Percentiles rank a stretch among this genome's conserved stretches.
Conservation (phyloP, 1,284 basidiomycete species). For the Athelia sp. region DNA sequence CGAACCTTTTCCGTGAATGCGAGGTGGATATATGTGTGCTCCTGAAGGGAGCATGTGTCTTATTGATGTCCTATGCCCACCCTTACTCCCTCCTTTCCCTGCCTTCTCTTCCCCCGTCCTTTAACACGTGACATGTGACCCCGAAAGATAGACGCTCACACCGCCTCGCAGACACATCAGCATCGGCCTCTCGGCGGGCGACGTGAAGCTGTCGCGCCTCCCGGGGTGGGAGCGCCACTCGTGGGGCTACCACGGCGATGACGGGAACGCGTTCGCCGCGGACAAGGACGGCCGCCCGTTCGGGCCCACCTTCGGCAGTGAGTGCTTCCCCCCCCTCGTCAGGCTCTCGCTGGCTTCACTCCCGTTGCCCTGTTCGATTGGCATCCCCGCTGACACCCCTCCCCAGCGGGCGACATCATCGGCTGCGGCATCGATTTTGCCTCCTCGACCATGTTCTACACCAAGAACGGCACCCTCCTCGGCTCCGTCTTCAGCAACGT, state of each 20-base stretch:
- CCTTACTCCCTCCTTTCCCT: too few species aligned
- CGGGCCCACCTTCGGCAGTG: conserved; percentile 73
- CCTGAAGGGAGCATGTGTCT: too few species aligned
- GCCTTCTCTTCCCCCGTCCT: conserved; percentile 8
- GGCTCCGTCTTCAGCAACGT: conserved; percentile 38
- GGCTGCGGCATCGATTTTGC: conserved; percentile 90
- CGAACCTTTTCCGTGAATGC: too few species aligned
- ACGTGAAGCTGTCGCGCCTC: conserved; percentile 66
- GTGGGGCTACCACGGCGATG: conserved; percentile 96
- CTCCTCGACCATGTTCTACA: conserved; percentile 77
- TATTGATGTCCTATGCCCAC: too few species aligned
- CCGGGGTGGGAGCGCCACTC: conserved; percentile 88
- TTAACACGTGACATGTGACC: too few species aligned
- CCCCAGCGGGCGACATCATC: conserved; percentile 73
- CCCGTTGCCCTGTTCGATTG: conserved; percentile 4
- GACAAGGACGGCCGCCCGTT: conserved; percentile 72
- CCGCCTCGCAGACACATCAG: conserved; percentile 62
- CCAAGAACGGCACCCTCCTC: conserved; percentile 79
- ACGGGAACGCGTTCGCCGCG: conserved; percentile 75
- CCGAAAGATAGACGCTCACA: neutral
- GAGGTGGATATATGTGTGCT: too few species aligned
- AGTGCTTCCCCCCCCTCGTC: too few species aligned
- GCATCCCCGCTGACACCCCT: conserved; percentile 4
- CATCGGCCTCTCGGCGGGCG: conserved; percentile 50
- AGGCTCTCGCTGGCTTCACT: too few species aligned